Conservation (phyloP, 2,329 filamentous ascomycete species). For the Aureobasidium sp. region DNA sequence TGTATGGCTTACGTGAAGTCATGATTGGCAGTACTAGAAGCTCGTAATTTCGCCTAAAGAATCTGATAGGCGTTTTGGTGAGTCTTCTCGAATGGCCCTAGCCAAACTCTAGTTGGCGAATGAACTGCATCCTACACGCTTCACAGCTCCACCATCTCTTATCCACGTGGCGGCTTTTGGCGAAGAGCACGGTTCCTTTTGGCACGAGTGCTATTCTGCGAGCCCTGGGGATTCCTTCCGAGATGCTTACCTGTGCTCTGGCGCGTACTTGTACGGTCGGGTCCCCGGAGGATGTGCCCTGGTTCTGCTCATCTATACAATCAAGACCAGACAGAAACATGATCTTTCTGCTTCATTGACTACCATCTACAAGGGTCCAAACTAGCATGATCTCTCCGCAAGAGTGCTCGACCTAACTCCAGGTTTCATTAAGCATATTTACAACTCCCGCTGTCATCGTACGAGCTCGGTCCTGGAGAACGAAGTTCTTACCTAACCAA, state of each 20-base stretch:
- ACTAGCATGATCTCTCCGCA: slow-evolving; percentile 10
- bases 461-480: neutral
- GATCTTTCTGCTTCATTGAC: neutral
- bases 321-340: neutral
- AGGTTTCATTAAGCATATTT: slow-evolving; percentile 7
- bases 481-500: slow-evolving; percentile 7
- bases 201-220: neutral
- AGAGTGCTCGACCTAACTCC: slow-evolving; percentile 7
- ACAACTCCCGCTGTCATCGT: neutral
- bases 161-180: slow-evolving; percentile 3
- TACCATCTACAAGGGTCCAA: slow-evolving; percentile 2
- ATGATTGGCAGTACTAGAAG: neutral
- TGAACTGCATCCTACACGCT: neutral
- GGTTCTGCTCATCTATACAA: neutral
- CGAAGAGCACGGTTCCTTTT: neutral
- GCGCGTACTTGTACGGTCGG: neutral
- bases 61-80: neutral
- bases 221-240: neutral
- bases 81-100: slow-evolving; percentile 1
- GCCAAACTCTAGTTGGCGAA: slow-evolving; percentile 1
- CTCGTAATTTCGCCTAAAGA: slow-evolving; percentile 8
- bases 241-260: neutral
- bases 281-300: neutral
- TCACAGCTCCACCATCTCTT: neutral
- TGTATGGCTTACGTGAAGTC: neutral